phyloP scores from a whole-genome alignment of 352 stramenopile species.

The Phytophthora melonis region DNA sequence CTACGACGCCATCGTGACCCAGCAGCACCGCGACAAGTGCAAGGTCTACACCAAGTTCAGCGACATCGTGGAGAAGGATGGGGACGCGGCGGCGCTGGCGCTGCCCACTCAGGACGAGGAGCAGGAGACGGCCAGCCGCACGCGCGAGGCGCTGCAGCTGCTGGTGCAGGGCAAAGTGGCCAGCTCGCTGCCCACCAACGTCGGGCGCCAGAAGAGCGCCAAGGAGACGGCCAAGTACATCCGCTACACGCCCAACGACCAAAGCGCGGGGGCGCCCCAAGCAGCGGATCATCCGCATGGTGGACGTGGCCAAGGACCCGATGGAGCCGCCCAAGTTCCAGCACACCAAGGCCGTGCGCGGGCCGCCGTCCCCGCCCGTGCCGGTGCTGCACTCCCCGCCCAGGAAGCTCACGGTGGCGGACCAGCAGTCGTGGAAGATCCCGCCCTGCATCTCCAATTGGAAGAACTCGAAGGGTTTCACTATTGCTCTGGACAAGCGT shows the following conservation, averaged over 20 bases:
- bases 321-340: conserved; percentile 99
- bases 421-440: conserved; percentile 99
- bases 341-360: conserved; percentile 96
- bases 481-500: conserved; percentile 99
- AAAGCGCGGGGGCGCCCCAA: conserved; percentile 66
- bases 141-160: conserved; percentile 87
- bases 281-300: conserved; percentile 99
- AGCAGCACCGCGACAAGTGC: conserved; percentile 95
- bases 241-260: conserved; percentile 87
- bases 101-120: conserved; percentile 72
- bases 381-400: conserved; percentile 94
- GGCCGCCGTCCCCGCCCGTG: conserved; percentile 91
- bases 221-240: conserved; percentile 88
- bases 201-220: conserved; percentile 92
- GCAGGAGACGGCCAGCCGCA: conserved; percentile 72
- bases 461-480: conserved; percentile 99
- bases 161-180: conserved; percentile 94
- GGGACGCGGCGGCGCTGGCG: conserved; percentile 62
- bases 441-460: conserved; percentile 99
- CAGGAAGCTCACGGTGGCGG: conserved; percentile 92
- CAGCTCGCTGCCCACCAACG: conserved; percentile 74
- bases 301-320: conserved; percentile 98
- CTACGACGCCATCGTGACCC: conserved; percentile 98
- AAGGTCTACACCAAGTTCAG: conserved; percentile 95
- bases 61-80: conserved; percentile 94